These are phyloP conservation scores for Dimocarpus longan DNA, from an alignment of 345 rosid species.

Conservation along the genomic window DNA sequence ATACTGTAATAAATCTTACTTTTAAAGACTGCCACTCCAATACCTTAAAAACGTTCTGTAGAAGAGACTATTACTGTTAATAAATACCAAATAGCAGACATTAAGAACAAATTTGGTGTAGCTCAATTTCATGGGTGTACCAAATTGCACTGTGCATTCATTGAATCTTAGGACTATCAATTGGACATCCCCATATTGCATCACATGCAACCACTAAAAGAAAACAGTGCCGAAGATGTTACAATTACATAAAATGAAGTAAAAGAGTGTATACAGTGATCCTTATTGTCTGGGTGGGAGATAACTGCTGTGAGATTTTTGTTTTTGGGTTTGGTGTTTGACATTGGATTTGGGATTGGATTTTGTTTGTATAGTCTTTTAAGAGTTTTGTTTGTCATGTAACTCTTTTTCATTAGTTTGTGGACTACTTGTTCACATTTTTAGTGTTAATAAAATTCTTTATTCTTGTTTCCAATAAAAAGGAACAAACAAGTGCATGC, in stretches of 20 bases:
- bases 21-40: neutral
- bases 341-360: no score
- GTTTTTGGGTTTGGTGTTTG: no score
- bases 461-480: no score
- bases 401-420: no score
- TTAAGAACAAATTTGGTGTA: neutral
- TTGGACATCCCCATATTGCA: neutral
- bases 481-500: no score
- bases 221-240: neutral
- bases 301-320: no score
- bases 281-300: neutral
- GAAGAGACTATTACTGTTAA: neutral
- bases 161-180: neutral
- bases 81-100: neutral
- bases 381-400: no score
- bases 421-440: no score
- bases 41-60: neutral
- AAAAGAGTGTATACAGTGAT: neutral
- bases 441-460: no score
- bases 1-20: neutral
- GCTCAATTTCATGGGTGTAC: neutral
- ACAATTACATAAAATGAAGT: neutral
- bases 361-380: no score
- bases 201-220: neutral
- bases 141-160: neutral